Percentiles rank a stretch among this genome's conserved stretches.
Evolutionary conservation across 2,329 filamentous ascomycete genomes (phyloP).

Genomic region (Hypoxylon sp.): DNA sequence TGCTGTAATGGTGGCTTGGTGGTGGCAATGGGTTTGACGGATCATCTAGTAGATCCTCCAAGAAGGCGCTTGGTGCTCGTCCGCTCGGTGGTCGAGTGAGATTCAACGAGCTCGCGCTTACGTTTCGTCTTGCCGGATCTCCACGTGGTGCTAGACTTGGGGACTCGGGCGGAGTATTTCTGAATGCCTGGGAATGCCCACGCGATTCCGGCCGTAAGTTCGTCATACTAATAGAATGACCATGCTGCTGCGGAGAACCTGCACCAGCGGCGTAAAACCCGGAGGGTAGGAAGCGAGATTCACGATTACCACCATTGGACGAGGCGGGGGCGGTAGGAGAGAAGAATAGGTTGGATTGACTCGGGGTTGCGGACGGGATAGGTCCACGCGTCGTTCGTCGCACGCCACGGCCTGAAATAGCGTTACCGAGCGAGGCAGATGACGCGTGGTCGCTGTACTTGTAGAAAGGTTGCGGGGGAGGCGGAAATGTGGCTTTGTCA

Average conservation of each 20-base stretch:
- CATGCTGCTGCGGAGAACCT: conserved; percentile 57
- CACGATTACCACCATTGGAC: conserved; percentile 64
- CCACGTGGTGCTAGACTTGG: conserved; percentile 59
- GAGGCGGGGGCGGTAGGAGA: conserved; percentile 82
- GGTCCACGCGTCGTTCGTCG: conserved; percentile 63
- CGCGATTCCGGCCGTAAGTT: conserved; percentile 68
- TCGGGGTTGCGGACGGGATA: conserved; percentile 64
- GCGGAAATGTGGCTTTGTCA: conserved; percentile 71
- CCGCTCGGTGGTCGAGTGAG: conserved; percentile 71
- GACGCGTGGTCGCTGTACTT: conserved; percentile 69
- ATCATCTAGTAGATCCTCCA: conserved; percentile 89
- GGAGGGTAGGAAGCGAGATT: conserved; percentile 84
- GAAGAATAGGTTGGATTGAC: conserved; percentile 84
- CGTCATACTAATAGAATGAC: conserved; percentile 66
- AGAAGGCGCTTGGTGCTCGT: conserved; percentile 84
- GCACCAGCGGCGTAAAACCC: conserved; percentile 86
- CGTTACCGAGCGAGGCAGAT: conserved; percentile 59
- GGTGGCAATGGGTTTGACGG: conserved; percentile 65
- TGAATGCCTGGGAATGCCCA: conserved; percentile 58
- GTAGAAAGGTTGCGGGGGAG: conserved; percentile 67
- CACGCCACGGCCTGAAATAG: conserved; percentile 58
- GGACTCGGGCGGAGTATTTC: conserved; percentile 70
- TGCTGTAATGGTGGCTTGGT: conserved; percentile 35
- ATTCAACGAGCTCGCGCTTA: conserved; percentile 73
- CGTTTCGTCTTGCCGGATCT: conserved; percentile 48